Evolutionary conservation across 345 rosid genomes (phyloP).

Genomic region (Syzygium jambos): DNA sequence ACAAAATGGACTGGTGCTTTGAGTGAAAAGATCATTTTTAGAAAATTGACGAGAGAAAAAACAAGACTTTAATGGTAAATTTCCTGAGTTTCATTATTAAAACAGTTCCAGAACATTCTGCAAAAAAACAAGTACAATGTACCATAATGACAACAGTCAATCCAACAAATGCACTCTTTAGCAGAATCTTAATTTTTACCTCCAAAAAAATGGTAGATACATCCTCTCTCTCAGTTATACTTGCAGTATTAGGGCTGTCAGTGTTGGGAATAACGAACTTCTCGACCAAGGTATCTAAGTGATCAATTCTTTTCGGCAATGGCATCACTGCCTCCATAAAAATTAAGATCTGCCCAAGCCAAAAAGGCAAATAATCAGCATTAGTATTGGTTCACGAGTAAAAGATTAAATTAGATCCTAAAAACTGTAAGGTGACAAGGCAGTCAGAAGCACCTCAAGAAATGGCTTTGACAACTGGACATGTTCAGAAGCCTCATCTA

Average conservation of each 20-base stretch:
- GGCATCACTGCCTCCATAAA: conserved; percentile 67
- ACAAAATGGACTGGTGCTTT: background rate
- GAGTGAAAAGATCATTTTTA: background rate
- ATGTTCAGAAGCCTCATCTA: conserved; percentile 64
- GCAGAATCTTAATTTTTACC: conserved; percentile 26
- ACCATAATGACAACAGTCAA: background rate
- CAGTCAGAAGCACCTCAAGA: conserved; percentile 45
- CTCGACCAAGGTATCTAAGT: conserved; percentile 60
- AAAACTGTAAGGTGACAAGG: background rate
- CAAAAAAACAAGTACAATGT: background rate
- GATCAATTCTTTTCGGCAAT: conserved; percentile 59
- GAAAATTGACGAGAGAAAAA: background rate
- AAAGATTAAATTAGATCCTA: background rate
- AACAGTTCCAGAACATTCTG: background rate
- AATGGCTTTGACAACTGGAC: conserved; percentile 71
- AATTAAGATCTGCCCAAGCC: conserved; percentile 43
- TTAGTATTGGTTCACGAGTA: background rate
- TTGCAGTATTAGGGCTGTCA: conserved; percentile 37
- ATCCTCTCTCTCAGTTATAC: conserved; percentile 74
- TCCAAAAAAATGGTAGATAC: conserved; percentile 79
- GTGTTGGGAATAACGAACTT: conserved; percentile 52
- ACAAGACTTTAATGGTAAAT: background rate
- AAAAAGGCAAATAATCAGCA: conserved; percentile 1
- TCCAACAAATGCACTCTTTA: background rate
- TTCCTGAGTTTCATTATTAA: background rate